Evolutionary conservation across 73 alveolate genomes (phyloP).

Genomic region (Blepharisma japonicum): DNA sequence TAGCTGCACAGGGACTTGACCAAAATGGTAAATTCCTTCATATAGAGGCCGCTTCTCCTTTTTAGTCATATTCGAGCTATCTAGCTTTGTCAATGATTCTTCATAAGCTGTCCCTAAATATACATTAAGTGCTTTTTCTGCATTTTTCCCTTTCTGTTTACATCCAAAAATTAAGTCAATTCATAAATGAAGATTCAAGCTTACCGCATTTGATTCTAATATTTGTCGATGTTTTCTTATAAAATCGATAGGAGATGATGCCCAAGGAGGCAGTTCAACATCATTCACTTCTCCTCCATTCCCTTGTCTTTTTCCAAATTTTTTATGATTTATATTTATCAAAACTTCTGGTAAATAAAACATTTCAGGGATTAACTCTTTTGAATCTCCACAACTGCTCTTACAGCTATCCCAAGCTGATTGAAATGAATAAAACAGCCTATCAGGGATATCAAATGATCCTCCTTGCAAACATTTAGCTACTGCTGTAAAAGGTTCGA

Average conservation of each 20-base stretch:
- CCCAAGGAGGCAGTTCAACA: constrained; percentile 70
- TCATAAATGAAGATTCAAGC: constrained; percentile 74
- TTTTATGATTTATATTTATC: constrained; percentile 57
- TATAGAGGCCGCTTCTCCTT: neutral
- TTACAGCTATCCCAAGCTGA: constrained; percentile 61
- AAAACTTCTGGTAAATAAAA: constrained; percentile 76
- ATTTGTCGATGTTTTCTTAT: constrained; percentile 57
- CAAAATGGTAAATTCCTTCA: constrained; percentile 19
- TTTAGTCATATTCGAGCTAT: neutral
- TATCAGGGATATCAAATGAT: constrained; percentile 80
- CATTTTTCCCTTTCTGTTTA: constrained; percentile 77
- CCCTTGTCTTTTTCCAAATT: constrained; percentile 69
- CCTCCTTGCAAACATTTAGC: constrained; percentile 73
- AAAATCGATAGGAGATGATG: constrained; percentile 44
- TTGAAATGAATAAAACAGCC: constrained; percentile 71
- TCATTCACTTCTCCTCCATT: constrained; percentile 58
- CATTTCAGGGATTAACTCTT: constrained; percentile 97
- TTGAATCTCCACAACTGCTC: constrained; percentile 73
- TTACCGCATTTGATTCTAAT: constrained; percentile 67
- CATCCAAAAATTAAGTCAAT: constrained; percentile 85
- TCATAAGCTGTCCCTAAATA: constrained; percentile 68
- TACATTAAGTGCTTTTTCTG: constrained; percentile 60
- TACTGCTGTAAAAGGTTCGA: constrained; percentile 76
- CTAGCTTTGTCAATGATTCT: constrained; percentile 11
- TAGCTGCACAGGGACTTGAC: constrained; percentile 16